Conservation (phyloP, 1,139 yeast genomes). For the Hemisphaericaspora xylofermentans region DNA sequence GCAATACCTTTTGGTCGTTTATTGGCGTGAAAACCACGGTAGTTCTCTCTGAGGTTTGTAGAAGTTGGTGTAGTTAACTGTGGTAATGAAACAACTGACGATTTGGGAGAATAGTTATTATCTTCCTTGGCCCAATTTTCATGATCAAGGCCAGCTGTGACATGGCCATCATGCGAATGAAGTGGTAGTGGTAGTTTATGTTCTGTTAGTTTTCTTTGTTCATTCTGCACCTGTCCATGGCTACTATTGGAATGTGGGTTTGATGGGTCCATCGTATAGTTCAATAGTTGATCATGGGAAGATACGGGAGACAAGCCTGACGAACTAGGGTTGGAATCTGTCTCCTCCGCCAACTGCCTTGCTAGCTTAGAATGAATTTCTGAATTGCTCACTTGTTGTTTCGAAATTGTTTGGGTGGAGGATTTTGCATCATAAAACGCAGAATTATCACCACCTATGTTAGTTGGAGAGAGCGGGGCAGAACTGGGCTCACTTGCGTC, state of each 20-base stretch:
- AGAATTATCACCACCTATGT: conserved; percentile 6
- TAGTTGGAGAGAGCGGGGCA: conserved; percentile 16
- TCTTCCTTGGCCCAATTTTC: conserved; percentile 6
- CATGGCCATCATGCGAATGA: neutral
- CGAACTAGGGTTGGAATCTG: neutral
- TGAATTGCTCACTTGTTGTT: conserved; percentile 1
- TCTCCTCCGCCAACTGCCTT: neutral
- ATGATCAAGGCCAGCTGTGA: conserved; percentile 1
- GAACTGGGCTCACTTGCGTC: neutral
- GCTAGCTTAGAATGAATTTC: conserved; percentile 1
- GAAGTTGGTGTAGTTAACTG: conserved; percentile 9
- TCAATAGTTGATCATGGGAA: conserved; percentile 1
- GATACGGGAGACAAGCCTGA: neutral
- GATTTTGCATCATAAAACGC: conserved; percentile 5
- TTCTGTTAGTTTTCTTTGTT: neutral
- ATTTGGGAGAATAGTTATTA: conserved; percentile 24
- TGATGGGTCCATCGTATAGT: neutral
- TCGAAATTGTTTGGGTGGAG: neutral
- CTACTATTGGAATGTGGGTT: neutral
- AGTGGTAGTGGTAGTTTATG: neutral
- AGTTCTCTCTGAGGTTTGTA: conserved; percentile 26
- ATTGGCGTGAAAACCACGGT: conserved; percentile 51
- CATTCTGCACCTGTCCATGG: too few relatives aligned
- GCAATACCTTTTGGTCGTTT: conserved; percentile 27
- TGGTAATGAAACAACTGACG: conserved; percentile 23